Evolutionary conservation across 192 early-diverging fungal genomes (phyloP).

Genomic region (Linnemannia hyalina): DNA sequence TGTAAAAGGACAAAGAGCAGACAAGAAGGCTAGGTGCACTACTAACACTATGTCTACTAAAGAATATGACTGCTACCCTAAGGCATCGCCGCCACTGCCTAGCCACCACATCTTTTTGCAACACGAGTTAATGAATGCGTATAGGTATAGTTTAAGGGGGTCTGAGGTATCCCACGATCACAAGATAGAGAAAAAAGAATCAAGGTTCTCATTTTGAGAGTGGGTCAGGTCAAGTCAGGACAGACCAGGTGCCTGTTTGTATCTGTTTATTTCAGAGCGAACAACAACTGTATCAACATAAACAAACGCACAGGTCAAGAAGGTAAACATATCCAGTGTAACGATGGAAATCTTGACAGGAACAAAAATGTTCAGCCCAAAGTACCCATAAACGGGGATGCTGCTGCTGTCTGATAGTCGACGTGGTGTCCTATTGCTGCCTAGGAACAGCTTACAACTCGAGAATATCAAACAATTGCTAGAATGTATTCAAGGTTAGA

Average conservation of each 20-base stretch:
- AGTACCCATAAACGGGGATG: background rate
- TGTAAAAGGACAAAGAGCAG: no score
- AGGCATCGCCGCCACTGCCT: no score
- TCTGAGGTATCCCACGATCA: background rate
- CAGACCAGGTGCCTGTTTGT: background rate
- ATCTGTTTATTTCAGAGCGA: background rate
- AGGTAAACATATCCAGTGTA: background rate
- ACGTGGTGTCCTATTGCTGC: background rate
- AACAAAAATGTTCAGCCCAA: background rate
- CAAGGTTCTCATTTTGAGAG: background rate
- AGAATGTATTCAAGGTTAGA: background rate
- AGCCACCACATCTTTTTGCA: no score
- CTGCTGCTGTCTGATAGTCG: background rate
- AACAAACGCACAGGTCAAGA: slow-evolving; percentile 3
- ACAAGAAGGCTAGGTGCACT: no score
- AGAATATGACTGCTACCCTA: no score
- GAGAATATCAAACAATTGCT: background rate
- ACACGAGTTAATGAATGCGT: no score
- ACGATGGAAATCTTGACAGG: background rate
- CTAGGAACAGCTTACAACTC: background rate
- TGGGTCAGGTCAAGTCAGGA: background rate
- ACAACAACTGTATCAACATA: background rate
- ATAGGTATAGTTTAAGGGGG: background rate
- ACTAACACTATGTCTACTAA: no score
- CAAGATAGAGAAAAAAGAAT: background rate